Percentiles rank a stretch among this genome's conserved stretches.
phyloP scores from a whole-genome alignment of 768 basidiomycete genomes.

The Leucogyrophana mollusca region DNA sequence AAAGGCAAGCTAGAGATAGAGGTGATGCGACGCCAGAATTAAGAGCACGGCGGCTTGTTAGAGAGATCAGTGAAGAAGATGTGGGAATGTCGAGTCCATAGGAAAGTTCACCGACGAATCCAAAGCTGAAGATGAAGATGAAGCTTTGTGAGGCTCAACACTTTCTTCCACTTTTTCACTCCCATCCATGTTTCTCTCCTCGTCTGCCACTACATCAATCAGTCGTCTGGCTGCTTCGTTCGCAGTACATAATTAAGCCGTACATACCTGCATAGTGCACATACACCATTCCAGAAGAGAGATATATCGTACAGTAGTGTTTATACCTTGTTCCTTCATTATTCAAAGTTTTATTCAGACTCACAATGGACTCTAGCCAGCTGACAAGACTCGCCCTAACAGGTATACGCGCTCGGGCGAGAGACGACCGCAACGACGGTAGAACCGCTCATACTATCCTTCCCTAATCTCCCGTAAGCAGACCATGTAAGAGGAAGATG shows the following conservation, averaged over 20 bases:
- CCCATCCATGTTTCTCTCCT: background rate
- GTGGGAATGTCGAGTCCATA: conserved; percentile 31
- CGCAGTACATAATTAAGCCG: conserved; percentile 9
- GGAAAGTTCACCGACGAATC: background rate
- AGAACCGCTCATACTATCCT: background rate
- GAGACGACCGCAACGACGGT: conserved; percentile 13
- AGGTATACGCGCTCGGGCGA: conserved; percentile 16
- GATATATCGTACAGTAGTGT: conserved; percentile 24
- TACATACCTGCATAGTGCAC: conserved; percentile 22
- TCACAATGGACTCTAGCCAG: conserved; percentile 19
- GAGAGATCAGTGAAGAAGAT: conserved; percentile 28
- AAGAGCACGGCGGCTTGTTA: conserved; percentile 26
- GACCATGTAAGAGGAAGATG: too few species aligned
- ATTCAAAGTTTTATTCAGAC: conserved; percentile 10
- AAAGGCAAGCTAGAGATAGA: conserved; percentile 20
- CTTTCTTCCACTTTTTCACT: background rate
- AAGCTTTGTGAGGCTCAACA: background rate
- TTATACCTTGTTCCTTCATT: conserved; percentile 23
- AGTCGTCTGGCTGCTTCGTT: conserved; percentile 5
- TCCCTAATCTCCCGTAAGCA: too few species aligned
- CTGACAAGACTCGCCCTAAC: conserved; percentile 19
- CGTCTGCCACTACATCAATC: background rate
- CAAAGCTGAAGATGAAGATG: background rate
- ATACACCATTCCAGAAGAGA: conserved; percentile 16
- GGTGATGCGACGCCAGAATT: conserved; percentile 32